Conservation (phyloP, 2,329 filamentous ascomycete species). For the Rhynchosporium graminicola region DNA sequence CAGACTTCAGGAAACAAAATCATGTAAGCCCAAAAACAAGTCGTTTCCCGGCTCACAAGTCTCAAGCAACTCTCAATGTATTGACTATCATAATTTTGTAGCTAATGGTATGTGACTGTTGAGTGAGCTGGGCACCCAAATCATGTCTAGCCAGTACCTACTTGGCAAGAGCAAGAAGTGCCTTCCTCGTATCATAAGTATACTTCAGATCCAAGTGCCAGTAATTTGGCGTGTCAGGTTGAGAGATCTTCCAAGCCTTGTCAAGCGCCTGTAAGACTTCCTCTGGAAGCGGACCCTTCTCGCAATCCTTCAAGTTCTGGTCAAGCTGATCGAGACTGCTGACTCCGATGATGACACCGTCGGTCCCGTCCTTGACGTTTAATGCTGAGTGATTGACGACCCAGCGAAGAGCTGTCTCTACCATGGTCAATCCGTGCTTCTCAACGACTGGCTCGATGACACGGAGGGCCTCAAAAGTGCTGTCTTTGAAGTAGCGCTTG, state of each 20-base stretch:
- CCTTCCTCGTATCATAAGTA: slow-evolving; percentile 33
- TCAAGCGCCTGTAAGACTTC: slow-evolving; percentile 65
- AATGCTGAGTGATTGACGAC: slow-evolving; percentile 58
- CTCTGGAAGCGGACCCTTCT: slow-evolving; percentile 60
- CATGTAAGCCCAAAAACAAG: too few species aligned
- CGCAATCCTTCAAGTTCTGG: slow-evolving; percentile 46
- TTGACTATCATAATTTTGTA: not conserved
- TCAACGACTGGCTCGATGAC: slow-evolving; percentile 60
- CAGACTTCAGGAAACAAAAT: too few species aligned
- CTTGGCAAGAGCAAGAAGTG: slow-evolving; percentile 23
- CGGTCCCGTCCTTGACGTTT: slow-evolving; percentile 50
- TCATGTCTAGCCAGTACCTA: not conserved
- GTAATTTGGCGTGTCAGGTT: slow-evolving; percentile 45
- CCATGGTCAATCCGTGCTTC: slow-evolving; percentile 58
- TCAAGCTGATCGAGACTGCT: slow-evolving; percentile 45
- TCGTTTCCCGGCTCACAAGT: too few species aligned
- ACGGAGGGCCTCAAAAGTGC: slow-evolving; percentile 56
- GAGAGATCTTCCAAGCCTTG: slow-evolving; percentile 61
- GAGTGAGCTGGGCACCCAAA: not conserved
- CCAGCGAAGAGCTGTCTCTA: slow-evolving; percentile 64
- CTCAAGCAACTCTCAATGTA: not conserved
- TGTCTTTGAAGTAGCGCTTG: slow-evolving; percentile 54
- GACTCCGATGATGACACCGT: slow-evolving; percentile 47
- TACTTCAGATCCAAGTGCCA: slow-evolving; percentile 40
- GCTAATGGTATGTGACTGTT: not conserved